Evolutionary conservation across 768 basidiomycete genomes (phyloP).

Genomic region (Termitomyces sp.): DNA sequence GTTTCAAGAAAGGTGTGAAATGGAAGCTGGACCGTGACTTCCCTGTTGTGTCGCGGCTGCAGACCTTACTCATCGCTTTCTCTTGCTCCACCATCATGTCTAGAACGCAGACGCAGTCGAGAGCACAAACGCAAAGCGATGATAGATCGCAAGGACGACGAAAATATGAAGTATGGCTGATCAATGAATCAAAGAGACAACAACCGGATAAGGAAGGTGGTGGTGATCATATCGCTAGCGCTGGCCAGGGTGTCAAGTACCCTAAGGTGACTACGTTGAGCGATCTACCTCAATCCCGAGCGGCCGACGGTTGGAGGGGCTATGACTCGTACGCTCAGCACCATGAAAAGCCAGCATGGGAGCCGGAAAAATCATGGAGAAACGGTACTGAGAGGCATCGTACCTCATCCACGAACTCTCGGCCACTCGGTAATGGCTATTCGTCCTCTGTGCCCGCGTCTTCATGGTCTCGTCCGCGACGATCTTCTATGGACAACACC

Average conservation of each 20-base stretch:
- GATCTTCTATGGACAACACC: not conserved
- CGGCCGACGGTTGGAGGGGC: not conserved
- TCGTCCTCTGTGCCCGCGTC: not conserved
- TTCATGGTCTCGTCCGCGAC: not conserved
- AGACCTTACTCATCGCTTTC: not conserved
- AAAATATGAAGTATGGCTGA: not conserved
- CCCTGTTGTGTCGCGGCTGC: not conserved
- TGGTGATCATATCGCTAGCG: not conserved
- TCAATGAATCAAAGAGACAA: not conserved
- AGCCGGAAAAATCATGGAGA: not conserved
- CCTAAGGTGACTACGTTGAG: not conserved
- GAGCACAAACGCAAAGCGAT: not conserved
- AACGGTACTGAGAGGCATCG: not conserved
- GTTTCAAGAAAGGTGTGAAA: constrained; percentile 8
- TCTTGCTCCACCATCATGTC: constrained; percentile 3
- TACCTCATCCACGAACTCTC: not conserved
- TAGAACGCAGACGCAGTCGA: constrained; percentile 1
- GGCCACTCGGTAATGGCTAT: not conserved
- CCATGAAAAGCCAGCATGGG: not conserved
- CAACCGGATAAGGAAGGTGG: not conserved
- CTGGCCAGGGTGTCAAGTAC: not conserved
- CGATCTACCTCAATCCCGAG: not conserved
- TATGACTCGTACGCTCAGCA: not conserved
- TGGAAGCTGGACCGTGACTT: not conserved
- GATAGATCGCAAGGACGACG: not conserved